These are phyloP conservation scores for Prototheca wickerhamii DNA, from an alignment of 163 green algal species.

Conservation along the genomic window DNA sequence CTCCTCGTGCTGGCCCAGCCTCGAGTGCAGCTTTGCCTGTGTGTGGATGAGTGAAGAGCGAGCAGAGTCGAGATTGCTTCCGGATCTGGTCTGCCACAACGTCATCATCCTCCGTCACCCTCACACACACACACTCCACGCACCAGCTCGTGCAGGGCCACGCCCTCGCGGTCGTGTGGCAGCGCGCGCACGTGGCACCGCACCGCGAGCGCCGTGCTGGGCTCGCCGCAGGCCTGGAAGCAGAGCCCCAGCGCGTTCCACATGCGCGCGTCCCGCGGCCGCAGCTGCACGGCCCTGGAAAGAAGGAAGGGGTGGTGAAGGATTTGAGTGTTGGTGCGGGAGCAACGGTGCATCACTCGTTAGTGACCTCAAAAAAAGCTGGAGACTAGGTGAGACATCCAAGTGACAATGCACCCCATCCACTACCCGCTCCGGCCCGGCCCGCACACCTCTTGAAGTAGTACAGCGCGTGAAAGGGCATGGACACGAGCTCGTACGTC, in stretches of 20 bases:
- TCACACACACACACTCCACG: neutral
- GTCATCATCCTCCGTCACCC: neutral
- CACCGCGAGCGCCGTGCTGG: slow-evolving; percentile 54
- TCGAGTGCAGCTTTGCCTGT: slow-evolving; percentile 67
- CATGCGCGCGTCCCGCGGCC: slow-evolving; percentile 75
- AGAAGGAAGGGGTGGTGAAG: neutral
- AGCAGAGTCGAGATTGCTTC: neutral
- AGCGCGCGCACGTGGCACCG: slow-evolving; percentile 72
- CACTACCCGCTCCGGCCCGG: neutral
- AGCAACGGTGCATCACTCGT: too few relatives aligned
- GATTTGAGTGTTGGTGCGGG: neutral
- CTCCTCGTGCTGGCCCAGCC: slow-evolving; percentile 31
- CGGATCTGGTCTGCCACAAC: neutral
- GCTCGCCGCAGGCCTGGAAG: slow-evolving; percentile 61
- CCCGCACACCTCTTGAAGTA: slow-evolving; percentile 67
- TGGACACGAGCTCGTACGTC: slow-evolving; percentile 94
- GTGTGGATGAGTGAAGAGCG: neutral
- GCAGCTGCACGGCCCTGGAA: slow-evolving; percentile 52
- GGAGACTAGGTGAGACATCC: neutral
- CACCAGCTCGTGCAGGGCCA: slow-evolving; percentile 49
- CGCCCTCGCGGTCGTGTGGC: slow-evolving; percentile 40
- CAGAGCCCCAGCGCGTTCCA: slow-evolving; percentile 85
- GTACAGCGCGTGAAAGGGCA: slow-evolving; percentile 93
- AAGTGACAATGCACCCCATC: neutral
- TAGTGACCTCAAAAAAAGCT: neutral